These are phyloP conservation scores for Chionographis japonica DNA, from an alignment of 106 monocot genomes.

Conservation along the genomic window DNA sequence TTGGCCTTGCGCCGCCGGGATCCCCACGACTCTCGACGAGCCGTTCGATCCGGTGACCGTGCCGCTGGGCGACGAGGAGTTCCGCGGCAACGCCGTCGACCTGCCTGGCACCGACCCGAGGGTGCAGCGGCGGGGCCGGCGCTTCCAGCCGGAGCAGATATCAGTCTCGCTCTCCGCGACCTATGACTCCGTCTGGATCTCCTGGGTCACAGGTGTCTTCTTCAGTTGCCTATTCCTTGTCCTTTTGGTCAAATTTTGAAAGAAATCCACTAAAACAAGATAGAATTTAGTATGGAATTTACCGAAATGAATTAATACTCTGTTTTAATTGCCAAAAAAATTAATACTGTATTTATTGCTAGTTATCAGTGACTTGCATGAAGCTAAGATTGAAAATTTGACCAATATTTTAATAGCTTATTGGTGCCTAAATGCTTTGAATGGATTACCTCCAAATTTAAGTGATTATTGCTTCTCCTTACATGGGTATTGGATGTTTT, in stretches of 20 bases:
- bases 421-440: too few species aligned
- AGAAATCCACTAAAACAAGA: too few species aligned
- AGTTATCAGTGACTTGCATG: too few species aligned
- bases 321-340: too few species aligned
- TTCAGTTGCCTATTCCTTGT: not conserved
- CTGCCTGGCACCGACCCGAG: constrained; percentile 64
- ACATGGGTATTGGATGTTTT: not conserved
- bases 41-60: constrained; percentile 73
- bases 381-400: too few species aligned
- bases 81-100: constrained; percentile 66
- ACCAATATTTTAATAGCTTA: too few species aligned
- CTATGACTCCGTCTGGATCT: constrained; percentile 68
- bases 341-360: too few species aligned
- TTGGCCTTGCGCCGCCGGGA: not conserved
- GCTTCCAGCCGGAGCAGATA: constrained; percentile 86
- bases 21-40: constrained; percentile 70
- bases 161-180: constrained; percentile 61
- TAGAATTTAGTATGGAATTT: too few species aligned
- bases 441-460: too few species aligned
- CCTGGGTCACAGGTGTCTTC: constrained; percentile 61
- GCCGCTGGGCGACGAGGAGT: constrained; percentile 32
- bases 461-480: too few species aligned
- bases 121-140: constrained; percentile 40
- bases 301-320: too few species aligned
- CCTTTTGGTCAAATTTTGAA: not conserved